Evolutionary conservation across 352 stramenopile species (phyloP), one percentile per base, ranked within the genome.

Genomic region (Pythium folliculosum): DNA sequence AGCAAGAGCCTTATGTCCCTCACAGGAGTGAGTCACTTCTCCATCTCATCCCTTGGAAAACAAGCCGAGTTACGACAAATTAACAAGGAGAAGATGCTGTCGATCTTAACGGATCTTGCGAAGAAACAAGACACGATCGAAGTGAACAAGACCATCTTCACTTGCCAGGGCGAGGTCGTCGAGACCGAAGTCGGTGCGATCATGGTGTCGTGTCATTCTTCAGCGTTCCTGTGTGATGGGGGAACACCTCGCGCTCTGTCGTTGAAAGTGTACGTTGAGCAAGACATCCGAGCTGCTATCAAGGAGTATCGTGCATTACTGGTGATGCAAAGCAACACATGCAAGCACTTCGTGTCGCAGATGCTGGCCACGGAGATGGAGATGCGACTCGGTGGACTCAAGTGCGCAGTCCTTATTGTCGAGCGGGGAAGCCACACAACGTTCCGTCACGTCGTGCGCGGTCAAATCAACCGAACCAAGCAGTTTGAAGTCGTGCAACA

Each of bases 181-280:
- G 80, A 91, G 57, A 87, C 69, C 13, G 56, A 78, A 21, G 58
- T 22, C 1, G 66, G 79, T 19, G 80, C 78, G 9, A 79, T 87
- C 50, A 76, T 74, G 48, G 58, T 85, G 25, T 61, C 69, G 5
- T 88, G 78, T 19, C 65, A 57, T 0, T 68, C 67, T 23, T 32
- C 32, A 5, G 12, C 30, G 19, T 50, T 22, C 45, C 43, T 12
- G 51, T 37, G 5, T 61, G 51, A 67, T 17, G 65, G 43, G 12
- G 35, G 38, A 1, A 61, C 82, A 21, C 65, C 45, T 8, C 32
- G 49, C n/a, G 37, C 44, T 17, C 35, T 69, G 16, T 6, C 75
- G 38, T 60, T 91, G 23, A 89, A 89, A 63, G 53, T 91, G 37
- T 91, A 85, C 63, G 70, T 86, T 22, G 77, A 89, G 50, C 76